These are phyloP conservation scores for Dothidotthia symphoricarpi DNA, from an alignment of 2,329 filamentous ascomycete species.

Conservation along the genomic window DNA sequence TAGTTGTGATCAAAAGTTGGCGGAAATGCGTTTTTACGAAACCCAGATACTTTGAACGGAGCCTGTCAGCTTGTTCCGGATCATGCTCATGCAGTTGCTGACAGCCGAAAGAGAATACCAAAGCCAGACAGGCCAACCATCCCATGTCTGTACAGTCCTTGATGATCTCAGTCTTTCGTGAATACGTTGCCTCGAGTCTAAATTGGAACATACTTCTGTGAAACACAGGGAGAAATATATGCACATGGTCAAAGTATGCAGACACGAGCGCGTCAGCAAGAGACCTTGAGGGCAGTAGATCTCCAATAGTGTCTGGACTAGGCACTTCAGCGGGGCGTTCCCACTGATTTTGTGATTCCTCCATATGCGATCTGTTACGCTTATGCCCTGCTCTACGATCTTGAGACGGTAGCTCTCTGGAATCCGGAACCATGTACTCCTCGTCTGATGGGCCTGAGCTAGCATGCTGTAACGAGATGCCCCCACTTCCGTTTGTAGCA, in stretches of 20 bases:
- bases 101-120: constrained; percentile 46
- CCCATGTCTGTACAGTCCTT: constrained; percentile 41
- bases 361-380: constrained; percentile 17
- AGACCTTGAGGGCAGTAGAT: constrained; percentile 37
- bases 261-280: constrained; percentile 42
- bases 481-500: constrained; percentile 4
- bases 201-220: constrained; percentile 44
- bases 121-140: constrained; percentile 45
- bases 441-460: constrained; percentile 21
- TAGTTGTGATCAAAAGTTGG: constrained; percentile 40
- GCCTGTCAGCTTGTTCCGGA: constrained; percentile 15
- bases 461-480: constrained; percentile 8
- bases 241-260: constrained; percentile 44
- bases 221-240: constrained; percentile 42
- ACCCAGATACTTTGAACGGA: constrained; percentile 24
- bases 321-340: constrained; percentile 3
- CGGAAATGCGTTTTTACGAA: constrained; percentile 39
- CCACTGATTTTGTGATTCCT: constrained; percentile 13
- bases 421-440: constrained; percentile 13
- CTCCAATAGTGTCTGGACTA: constrained; percentile 14
- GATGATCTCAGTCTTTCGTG: constrained; percentile 16
- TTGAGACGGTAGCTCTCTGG: constrained; percentile 3
- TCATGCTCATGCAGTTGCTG: constrained; percentile 39
- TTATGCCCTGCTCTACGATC: constrained; percentile 13
- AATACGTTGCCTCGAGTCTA: constrained; percentile 42